Base-by-base conservation (phyloP, 2,329 filamentous ascomycete genomes). In the Westerdykella sp. region DNA sequence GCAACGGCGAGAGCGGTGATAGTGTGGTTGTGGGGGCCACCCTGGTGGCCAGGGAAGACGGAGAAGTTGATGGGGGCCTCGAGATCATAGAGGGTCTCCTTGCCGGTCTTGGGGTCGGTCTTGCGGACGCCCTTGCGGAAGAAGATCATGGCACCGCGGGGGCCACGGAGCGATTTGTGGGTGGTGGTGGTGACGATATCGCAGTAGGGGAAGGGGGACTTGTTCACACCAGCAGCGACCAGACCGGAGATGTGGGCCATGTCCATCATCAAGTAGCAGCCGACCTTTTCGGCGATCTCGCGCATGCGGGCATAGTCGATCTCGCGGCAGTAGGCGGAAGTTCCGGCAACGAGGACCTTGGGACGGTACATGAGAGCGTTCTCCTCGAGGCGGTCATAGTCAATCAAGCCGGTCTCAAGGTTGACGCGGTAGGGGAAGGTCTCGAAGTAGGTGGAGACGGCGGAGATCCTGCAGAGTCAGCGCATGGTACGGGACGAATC, bases 371-470 rank as follows among this genome's bases (percentile, higher is more conserved):
- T 73, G 60, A 83, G 76, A 39, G 93, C 91, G 48, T 89, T 77
- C 67, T 94, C 83, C 69, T 95, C 90, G 42, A 98, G 79, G 65
- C 85, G 85, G 62, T 87, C 83, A 70, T 98, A 98, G 74, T 98
- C 90, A 62, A 98, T 98, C 56, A 91, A 76, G 47, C 93, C 93
- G 5, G 91, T 97, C 50, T 83, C 77, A 63, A 94, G 86, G 72
- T 96, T 81, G 42, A 97, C 79, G 46, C 88, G 84, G 76, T 98
- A 98, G 5, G 93, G 93, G 50, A 98, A 75, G 30, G 93, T 98
- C 74, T 98, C 93, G 67, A 98, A 98, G 74, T 98, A 98, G 66
- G 95, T 97, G 45, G 91, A 97, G 54, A 98, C 83, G 60, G 90
- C 89, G n/a, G 91, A 97, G 67, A 98, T 97, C 79, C 65, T 67